phyloP scores from a whole-genome alignment of 1,284 basidiomycete species.

The Puccinia polysora region DNA sequence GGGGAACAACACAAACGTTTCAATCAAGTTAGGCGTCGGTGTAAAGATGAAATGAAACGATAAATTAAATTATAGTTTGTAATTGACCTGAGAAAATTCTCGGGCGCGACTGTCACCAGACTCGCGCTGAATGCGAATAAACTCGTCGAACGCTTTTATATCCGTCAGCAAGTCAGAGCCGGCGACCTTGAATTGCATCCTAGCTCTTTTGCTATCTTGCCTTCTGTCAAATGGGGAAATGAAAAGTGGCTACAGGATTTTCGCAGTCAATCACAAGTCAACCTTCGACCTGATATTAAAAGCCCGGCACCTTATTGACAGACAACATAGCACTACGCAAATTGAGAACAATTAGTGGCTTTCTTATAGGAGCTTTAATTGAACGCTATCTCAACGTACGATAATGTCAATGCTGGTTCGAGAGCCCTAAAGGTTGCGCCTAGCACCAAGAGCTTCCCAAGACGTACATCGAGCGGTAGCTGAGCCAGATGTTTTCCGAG shows the following conservation, averaged over 20 bases:
- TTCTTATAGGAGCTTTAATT: too few relatives aligned
- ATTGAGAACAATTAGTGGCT: constrained; percentile 2
- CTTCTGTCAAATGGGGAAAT: constrained; percentile 72
- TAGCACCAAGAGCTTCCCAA: constrained; percentile 66
- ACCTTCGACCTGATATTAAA: not conserved
- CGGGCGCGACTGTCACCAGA: constrained; percentile 58
- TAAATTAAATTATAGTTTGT: too few relatives aligned
- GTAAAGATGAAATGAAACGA: too few relatives aligned
- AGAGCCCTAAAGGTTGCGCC: constrained; percentile 51
- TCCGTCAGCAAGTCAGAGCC: constrained; percentile 83
- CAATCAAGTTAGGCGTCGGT: not conserved
- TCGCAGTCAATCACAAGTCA: constrained; percentile 64
- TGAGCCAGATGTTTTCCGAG: constrained; percentile 75
- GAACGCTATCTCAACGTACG: not conserved
- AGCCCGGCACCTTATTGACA: constrained; percentile 25
- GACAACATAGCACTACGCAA: constrained; percentile 33
- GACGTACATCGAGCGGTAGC: constrained; percentile 79
- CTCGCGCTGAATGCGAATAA: constrained; percentile 59
- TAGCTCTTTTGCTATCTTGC: constrained; percentile 71
- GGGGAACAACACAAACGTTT: not conserved
- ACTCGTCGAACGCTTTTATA: constrained; percentile 69
- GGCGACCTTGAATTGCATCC: constrained; percentile 64
- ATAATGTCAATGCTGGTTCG: constrained; percentile 50
- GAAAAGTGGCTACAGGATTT: constrained; percentile 84
- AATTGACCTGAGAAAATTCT: constrained; percentile 67